Base-by-base conservation (phyloP, 2,329 filamentous ascomycete genomes). In the Colletotrichum sublineola region DNA sequence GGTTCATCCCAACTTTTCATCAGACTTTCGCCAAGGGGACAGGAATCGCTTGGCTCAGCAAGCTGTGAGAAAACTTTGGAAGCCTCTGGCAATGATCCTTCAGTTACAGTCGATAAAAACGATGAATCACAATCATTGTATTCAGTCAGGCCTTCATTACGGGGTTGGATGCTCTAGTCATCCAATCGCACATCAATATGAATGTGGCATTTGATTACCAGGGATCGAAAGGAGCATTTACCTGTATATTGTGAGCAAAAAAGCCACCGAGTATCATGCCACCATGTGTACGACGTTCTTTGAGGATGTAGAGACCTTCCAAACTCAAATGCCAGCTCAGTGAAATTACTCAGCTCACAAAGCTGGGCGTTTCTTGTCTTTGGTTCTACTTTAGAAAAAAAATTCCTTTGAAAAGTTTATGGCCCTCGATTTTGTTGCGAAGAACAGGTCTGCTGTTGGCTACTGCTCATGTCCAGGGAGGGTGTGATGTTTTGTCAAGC, bases 321-420 rank as follows among this genome's bases (percentile, higher is more conserved):
- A 40, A 42, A 5, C 18, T 5, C 11, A 18, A 2, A 18, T 7
- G 38, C 1, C 15, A 2, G 5, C 5, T 20, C 2, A 1, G 5
- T 46, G 44, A 5, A 9, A 1, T 3, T n/a, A 2, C 11, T 11
- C 20, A 4, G 24, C 12, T 50, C 5, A 7, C 1, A 2, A 29
- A 52, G 14, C 11, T 15, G 24, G 8, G 20, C 5, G 20, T 52
- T 52, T 15, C 2, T 7, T 6, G 24, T 29, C 5, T 14, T 12
- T 29, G 24, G 12, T 52, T 29, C 48, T 11, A 31, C 12, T 29
- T 5, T 6, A 29, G 31, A 24, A 29, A 52, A 52, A 1, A 52
- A 29, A 6, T 7, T 2, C 3, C 11, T 29, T 15, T 15, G n/a
- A 50, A 7, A 7, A 15, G n/a, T n/a, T 3, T 18, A 4, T n/a